Base-by-base conservation (phyloP, 1,139 yeast genomes). In the Magnusiomyces starmeri region DNA sequence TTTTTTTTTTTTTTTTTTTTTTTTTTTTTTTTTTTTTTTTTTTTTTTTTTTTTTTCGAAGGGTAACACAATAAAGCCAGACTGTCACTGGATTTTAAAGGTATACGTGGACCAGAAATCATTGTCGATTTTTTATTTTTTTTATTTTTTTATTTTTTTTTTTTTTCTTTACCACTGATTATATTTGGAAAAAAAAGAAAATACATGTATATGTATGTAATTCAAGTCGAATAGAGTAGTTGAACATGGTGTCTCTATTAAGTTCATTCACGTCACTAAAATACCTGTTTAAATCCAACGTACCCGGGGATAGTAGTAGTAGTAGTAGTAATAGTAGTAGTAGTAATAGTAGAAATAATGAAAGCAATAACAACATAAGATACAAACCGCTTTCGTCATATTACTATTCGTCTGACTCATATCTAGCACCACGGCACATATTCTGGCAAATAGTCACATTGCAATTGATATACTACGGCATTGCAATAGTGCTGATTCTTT, bases 361-460 rank as follows among this genome's bases (percentile, higher is more conserved):
- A n/a, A n/a, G n/a, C n/a, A n/a, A n/a, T n/a, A 29, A 29, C 9
- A 29, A 29, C 34, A 14, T 29, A 9, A 29, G 34, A 29, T 29
- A 29, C 25, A 39, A 18, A 12, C 18, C 42, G 4, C 25, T 39
- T 18, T 39, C 42, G 7, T 39, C 42, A 4, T 39, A 39, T n/a
- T 39, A 39, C 20, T 39, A 21, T 18, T 45, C 48, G 12, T 18
- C 29, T 6, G 32, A 34, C 18, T 45, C 48, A 18, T 45, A 47
- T 22, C 18, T 47, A 12, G 70, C 74, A 29, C 75, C 75, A 1
- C 59, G 61, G 51, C 65, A 72, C 41, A 64, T 71, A 54, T 60
- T 71, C 42, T 56, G 62, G 48, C 75, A 71, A 60, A 71, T 71
- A 32, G 55, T 70, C 25, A 59, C 66, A 40, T 60, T 71, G 55